Base-by-base conservation (phyloP, 441 rosid genomes). In the Populus hybrid region DNA sequence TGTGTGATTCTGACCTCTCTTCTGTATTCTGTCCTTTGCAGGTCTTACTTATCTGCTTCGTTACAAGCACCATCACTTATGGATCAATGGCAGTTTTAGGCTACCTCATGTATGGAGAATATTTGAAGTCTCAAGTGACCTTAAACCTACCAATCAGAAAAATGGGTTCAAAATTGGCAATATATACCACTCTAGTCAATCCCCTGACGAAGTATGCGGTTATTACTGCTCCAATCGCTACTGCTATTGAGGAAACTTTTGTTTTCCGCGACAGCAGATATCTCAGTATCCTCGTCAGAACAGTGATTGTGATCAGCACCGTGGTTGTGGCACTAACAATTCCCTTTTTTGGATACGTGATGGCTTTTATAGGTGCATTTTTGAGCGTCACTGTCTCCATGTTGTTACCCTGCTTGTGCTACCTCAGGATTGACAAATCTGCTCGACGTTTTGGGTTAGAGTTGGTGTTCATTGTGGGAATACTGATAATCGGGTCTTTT, bases 171-270 rank as follows among this genome's bases (percentile, higher is more conserved):
- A 78, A 89, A 75, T 65, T 91, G 29, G 97, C 97, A 64, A 85
- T 92, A 35, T 89, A 77, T 33, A 88, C 93, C 0, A 91, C 97
- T 40, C 78, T 91, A 26, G 81, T 91, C 71, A 89, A 80, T 65
- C 95, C 97, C 33, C 70, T 92, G 18, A 85, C 95, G 6, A 93
- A 91, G 78, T 93, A 90, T 67, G 89, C 95, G 20, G 74, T 91
- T 18, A 68, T 87, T 11, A 87, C 85, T 12, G 79, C 89, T 56
- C 95, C 94, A n/a, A 84, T 90, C 26, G 88, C 89, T 4, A 83
- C 82, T 2, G 83, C 91, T 0, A 80, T 89, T 3, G 92, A 90
- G 73, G 83, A 85, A 28, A 77, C 45, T 7, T 31, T 85, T 24
- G 36, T 35, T 23, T 75, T 85, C 21, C 64, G 69, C 26, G 50